phyloP scores from a whole-genome alignment of 345 rosid genomes.

The Citrus sp. region DNA sequence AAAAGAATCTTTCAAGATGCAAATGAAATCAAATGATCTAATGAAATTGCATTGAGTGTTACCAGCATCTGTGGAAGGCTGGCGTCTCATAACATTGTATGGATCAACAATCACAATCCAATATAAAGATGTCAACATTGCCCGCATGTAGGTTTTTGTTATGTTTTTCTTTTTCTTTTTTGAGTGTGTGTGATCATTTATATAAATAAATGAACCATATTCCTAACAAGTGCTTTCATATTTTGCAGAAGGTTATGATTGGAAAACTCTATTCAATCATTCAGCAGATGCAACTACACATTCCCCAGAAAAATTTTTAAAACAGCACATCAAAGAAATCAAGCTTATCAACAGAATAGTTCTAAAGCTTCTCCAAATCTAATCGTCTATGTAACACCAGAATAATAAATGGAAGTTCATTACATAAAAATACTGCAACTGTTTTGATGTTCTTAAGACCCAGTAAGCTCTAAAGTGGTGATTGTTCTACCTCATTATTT shows the following conservation, averaged over 20 bases:
- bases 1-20: constrained; percentile 1
- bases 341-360: not conserved
- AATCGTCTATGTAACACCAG: not conserved
- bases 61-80: not conserved
- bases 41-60: not conserved
- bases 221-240: not conserved
- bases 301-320: not conserved
- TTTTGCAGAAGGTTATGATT: not conserved
- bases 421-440: not conserved
- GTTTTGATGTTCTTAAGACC: not conserved
- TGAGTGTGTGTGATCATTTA: not conserved
- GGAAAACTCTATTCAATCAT: not conserved
- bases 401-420: not conserved
- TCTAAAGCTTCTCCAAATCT: not conserved
- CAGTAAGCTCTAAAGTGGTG: not conserved
- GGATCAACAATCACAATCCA: not conserved
- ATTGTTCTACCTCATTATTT: constrained; percentile 47
- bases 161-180: not conserved
- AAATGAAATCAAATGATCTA: not conserved
- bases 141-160: not conserved
- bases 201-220: not conserved
- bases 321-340: not conserved
- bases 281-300: not conserved
- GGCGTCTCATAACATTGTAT: not conserved
- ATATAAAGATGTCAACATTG: not conserved